Evolutionary conservation across 129 eudicot species (phyloP).

Genomic region (Chrysanthemum makinoi): DNA sequence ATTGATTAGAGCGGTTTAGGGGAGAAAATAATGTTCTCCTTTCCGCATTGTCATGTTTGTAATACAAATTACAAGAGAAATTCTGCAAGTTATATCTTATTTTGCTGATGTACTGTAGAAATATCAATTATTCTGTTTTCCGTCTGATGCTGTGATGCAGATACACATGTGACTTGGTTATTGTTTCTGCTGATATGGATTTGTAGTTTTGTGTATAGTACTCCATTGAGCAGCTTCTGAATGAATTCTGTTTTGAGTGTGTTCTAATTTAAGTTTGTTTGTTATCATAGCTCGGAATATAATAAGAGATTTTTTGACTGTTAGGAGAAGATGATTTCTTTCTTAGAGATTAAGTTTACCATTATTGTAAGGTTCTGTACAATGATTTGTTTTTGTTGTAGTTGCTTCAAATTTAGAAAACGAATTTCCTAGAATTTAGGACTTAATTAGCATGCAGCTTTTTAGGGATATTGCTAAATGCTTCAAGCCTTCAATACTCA

Average conservation of each 20-base stretch:
- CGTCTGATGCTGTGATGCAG: neutral
- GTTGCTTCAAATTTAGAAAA: slow-evolving; percentile 5
- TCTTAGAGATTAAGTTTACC: slow-evolving; percentile 16
- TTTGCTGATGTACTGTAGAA: slow-evolving; percentile 24
- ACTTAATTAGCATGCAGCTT: neutral
- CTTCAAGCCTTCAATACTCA: neutral
- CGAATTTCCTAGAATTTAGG: neutral
- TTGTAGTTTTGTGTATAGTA: slow-evolving; percentile 13
- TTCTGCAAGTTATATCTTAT: slow-evolving; percentile 27
- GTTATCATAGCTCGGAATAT: slow-evolving; percentile 24
- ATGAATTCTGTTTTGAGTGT: slow-evolving; percentile 21
- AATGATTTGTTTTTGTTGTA: neutral
- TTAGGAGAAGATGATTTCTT: slow-evolving; percentile 27
- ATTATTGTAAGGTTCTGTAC: slow-evolving; percentile 9
- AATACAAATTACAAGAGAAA: slow-evolving; percentile 28
- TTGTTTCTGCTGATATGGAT: slow-evolving; percentile 3
- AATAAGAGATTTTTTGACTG: slow-evolving; percentile 3
- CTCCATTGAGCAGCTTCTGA: slow-evolving; percentile 5
- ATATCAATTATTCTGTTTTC: neutral
- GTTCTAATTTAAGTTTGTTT: slow-evolving; percentile 28
- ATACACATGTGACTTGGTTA: slow-evolving; percentile 8
- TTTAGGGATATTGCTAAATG: neutral
- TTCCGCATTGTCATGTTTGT: slow-evolving; percentile 23
- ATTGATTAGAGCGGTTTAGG: slow-evolving; percentile 25
- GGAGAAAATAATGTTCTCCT: slow-evolving; percentile 22